Conservation (phyloP, 2,329 filamentous ascomycete species). For the Ophiostoma tasmaniense region DNA sequence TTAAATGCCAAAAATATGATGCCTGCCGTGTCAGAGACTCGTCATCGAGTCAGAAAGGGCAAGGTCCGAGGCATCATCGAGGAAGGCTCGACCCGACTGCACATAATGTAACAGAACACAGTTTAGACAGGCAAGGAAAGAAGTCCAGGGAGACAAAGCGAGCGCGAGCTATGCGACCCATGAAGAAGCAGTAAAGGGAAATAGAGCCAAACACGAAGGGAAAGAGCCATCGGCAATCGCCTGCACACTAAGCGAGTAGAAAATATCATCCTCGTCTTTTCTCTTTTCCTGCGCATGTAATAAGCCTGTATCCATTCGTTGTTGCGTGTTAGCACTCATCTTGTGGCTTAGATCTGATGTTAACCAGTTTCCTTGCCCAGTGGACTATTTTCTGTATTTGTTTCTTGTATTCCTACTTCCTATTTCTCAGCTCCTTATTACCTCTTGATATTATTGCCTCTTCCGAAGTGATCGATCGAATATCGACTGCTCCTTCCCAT, state of each 20-base stretch:
- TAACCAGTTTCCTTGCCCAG: not conserved
- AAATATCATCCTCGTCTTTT: not conserved
- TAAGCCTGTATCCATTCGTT: not conserved
- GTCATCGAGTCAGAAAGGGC: not conserved
- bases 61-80: not conserved
- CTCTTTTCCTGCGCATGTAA: not conserved
- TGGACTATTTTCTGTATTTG: not conserved
- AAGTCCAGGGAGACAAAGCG: not conserved
- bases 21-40: not conserved
- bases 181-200: not conserved
- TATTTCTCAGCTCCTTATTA: not conserved
- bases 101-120: not conserved
- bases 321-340: not conserved
- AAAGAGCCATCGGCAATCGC: not conserved
- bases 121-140: not conserved
- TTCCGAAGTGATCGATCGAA: not conserved
- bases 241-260: not conserved
- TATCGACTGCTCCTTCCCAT: not conserved
- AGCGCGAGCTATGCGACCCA: not conserved
- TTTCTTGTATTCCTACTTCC: not conserved
- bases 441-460: not conserved
- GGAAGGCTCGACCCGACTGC: not conserved
- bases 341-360: not conserved
- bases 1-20: not conserved
- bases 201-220: not conserved